Percentiles rank a stretch among this genome's conserved stretches.
These are phyloP conservation scores for Fomes fomentarius DNA, from an alignment of 1,284 basidiomycete genomes.

Conservation along the genomic window DNA sequence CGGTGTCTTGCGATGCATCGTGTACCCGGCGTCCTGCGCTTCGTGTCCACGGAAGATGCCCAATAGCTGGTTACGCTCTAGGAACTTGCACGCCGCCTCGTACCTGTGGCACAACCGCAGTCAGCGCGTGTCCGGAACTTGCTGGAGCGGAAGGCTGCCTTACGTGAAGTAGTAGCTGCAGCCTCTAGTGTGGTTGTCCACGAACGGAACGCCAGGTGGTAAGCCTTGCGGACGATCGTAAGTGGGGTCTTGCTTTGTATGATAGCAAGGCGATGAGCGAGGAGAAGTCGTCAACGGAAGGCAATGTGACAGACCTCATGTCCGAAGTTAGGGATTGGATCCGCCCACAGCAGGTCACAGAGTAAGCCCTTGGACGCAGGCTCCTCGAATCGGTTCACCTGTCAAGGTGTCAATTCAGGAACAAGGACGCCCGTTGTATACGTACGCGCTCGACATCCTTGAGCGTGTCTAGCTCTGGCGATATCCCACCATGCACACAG, in stretches of 20 bases:
- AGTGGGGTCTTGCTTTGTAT: conserved; percentile 40
- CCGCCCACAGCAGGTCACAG: conserved; percentile 94
- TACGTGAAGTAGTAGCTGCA: conserved; percentile 97
- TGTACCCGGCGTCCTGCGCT: conserved; percentile 97
- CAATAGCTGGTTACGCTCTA: conserved; percentile 90
- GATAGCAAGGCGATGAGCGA: not conserved
- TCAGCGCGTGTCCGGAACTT: conserved; percentile 5
- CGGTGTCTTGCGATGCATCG: conserved; percentile 93
- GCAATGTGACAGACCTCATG: conserved; percentile 30
- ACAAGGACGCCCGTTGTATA: conserved; percentile 11
- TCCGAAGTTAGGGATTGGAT: conserved; percentile 71
- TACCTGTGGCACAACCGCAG: conserved; percentile 56
- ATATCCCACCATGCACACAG: conserved; percentile 97
- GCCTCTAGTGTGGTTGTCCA: conserved; percentile 90
- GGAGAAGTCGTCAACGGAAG: no score
- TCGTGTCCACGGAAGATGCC: conserved; percentile 98
- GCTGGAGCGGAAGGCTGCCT: conserved; percentile 33
- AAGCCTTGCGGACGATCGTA: conserved; percentile 39
- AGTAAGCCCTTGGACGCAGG: conserved; percentile 92
- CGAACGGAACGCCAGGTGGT: conserved; percentile 59
- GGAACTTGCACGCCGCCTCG: conserved; percentile 91
- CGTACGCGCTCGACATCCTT: conserved; percentile 80
- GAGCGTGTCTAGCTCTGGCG: conserved; percentile 84
- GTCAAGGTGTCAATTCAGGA: not conserved
- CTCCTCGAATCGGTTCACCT: conserved; percentile 92